phyloP scores from a whole-genome alignment of 768 basidiomycete species.

The Sporobolomyces pararoseus region DNA sequence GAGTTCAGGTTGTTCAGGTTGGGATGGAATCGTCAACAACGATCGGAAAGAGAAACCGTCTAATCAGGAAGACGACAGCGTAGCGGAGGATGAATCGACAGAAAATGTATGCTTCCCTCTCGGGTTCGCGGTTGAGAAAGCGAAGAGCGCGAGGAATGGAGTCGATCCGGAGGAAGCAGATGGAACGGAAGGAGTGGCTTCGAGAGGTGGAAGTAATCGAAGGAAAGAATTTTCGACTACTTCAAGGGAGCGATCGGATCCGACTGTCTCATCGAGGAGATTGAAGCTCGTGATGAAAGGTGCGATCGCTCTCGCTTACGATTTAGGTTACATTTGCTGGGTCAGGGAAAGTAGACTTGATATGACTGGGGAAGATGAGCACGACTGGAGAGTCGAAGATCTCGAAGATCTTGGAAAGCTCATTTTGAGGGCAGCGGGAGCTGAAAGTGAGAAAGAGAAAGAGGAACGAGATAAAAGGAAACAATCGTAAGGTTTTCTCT shows the following conservation, averaged over 20 bases:
- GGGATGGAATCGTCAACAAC: background rate
- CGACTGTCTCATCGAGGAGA: background rate
- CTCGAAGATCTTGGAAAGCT: slow-evolving; percentile 30
- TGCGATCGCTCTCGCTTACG: slow-evolving; percentile 29
- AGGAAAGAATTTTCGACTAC: background rate
- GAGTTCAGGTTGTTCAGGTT: background rate
- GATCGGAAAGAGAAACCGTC: background rate
- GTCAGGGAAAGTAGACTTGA: background rate
- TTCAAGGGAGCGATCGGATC: background rate
- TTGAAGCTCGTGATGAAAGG: slow-evolving; percentile 16
- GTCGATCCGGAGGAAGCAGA: background rate
- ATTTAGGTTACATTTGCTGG: slow-evolving; percentile 29
- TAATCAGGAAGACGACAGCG: background rate
- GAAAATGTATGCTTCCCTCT: background rate
- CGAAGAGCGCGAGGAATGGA: background rate
- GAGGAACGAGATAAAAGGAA: background rate
- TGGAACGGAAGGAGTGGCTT: background rate
- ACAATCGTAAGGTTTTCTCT: too few relatives aligned
- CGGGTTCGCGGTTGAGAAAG: background rate
- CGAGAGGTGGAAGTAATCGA: background rate
- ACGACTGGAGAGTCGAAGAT: background rate
- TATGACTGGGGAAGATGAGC: too few relatives aligned
- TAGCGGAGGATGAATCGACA: background rate
- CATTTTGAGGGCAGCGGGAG: background rate
- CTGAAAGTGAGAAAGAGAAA: background rate